Base-by-base conservation (phyloP, 805 yeast species). In the Wickerhamiella dianesei region DNA sequence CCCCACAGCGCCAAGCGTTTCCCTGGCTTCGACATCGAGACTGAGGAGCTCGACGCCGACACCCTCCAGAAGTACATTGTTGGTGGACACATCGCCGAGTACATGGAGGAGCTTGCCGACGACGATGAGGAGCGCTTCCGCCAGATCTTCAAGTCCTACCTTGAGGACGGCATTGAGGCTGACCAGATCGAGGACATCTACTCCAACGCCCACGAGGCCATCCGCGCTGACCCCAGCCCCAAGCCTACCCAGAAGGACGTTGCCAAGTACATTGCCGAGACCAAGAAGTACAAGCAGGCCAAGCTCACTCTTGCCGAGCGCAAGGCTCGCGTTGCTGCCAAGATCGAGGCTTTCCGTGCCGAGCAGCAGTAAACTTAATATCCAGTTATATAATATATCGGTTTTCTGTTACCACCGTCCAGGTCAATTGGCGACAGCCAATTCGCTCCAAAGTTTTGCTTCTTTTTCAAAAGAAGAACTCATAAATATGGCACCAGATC, bases 11-110 rank as follows among this genome's bases (percentile, higher is more conserved):
- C 95, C 69, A 88, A 88, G 80, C 88, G 98, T 82, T 92, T 88
- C 95, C 98, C 98, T 74, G 98, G 98, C 77, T 92, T 89, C 94
- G 98, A 92, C 74, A 85, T 89, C 65, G 98, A 92, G 79, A 67
- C 82, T 64, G 95, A 92, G 78, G 98, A 92, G 77, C 80, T 92
- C 65, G 98, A 92, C 69, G 86, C 96, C 64, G 98, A 92, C 70
- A 73, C 79, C 62, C 80, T 92, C 72, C 86, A 96, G 86, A 86
- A 85, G 75, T 92, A 92, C 94, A 92, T 92, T 79, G 82, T 89
- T 69, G 97, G 95, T 78, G 97, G 97, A 73, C 98, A 92, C 83
- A 88, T 92, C 68, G 81, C 98, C 67, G 97, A 92, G 80, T 92
- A 92, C 92, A 92, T 92, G 96, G 98, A 92, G 80, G 97, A 89